Evolutionary conservation across 2,329 filamentous ascomycete species (phyloP), one percentile per base, ranked within the genome.

Genomic region (Leptosphaerulina australis): DNA sequence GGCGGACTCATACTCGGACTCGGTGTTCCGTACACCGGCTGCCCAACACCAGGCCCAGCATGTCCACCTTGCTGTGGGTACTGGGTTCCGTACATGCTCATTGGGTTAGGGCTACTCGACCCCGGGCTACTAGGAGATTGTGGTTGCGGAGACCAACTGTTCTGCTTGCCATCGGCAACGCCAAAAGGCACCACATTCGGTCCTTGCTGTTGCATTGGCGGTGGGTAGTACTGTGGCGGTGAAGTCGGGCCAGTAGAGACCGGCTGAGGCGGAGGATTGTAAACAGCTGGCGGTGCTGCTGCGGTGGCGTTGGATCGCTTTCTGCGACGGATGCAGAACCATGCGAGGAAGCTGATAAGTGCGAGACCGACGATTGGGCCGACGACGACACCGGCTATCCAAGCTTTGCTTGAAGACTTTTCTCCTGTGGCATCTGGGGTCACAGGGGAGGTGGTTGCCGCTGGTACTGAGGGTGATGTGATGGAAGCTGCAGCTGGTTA

Each of bases 311-410:
- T 51, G 49, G 22, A 39, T 22, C 58, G 59, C 55, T 62, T 64
- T 38, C 53, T 59, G 22, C 56, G 54, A 9, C 49, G 40, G 25
- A 67, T 36, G 50, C 53, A 55, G 54, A 63, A 58, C 40, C 50
- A 62, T 8, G 55, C 34, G 6, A 56, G 25, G 8, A 52, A 21
- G 5, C 53, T 58, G 21, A 66, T 33, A 12, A 66, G 36, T n/a
- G 61, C 60, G 25, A 67, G 52, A 9, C 58, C 62, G 2, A 55
- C 37, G 20, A 68, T 38, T 11, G 63, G 63, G 1, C 64, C 64
- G 6, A 67, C 52, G 20, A 68, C 62, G 0, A 54, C 64, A n/a
- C 64, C 66, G 7, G 66, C 63, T 21, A 69, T 69, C 66, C 66
- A 69, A 9, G 62, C 63, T 45, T 67, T 62, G 50, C 57, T 61